Base-by-base conservation (phyloP, 1,284 basidiomycete species). In the Ustilago curta region DNA sequence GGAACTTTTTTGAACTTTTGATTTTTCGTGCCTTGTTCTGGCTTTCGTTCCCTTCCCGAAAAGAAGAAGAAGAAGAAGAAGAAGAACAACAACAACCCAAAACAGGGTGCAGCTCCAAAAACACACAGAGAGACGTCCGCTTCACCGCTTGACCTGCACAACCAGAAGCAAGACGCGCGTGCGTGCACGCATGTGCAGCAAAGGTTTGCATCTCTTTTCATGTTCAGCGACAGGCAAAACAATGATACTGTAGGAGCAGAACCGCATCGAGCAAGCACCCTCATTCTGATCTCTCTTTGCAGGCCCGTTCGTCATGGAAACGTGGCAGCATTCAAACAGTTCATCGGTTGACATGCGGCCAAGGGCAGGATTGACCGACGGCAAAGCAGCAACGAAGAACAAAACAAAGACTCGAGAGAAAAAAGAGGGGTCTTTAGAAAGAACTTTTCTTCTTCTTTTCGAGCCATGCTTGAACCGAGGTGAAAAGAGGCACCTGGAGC, bases 71-170 rank as follows among this genome's bases (percentile, higher is more conserved):
- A 59, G 51, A 48, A 54, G 39, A 21, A 29, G 31, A 35, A 43
- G 51, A 50, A 37, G 27, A 48, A 48, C 45, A 45, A 59, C 44
- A 49, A 55, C 48, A n/a, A 31, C 23, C 4, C 27, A 43, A 60
- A 52, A 31, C 52, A 53, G 58, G 58, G 50, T 60, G 58, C 58
- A 59, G 52, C 32, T 47, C 51, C 47, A 53, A 56, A 55, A 63
- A 43, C 59, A 62, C 47, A 54, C 52, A 44, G 19, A 27, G 29
- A 23, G 27, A 39, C 23, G 49, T n/a, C 27, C 27, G 27, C 27
- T 27, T 27, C 37, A 7, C 40, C 9, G 18, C 11, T 44, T 19
- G 32, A 49, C 45, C 35, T 43, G 40, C 37, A 53, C 18, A 44
- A 7, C n/a, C n/a, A n/a, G 23, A 11, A 21, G 27, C 14, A 18